Evolutionary conservation across 2,329 filamentous ascomycete genomes (phyloP).

Genomic region (Xylaria sp.): DNA sequence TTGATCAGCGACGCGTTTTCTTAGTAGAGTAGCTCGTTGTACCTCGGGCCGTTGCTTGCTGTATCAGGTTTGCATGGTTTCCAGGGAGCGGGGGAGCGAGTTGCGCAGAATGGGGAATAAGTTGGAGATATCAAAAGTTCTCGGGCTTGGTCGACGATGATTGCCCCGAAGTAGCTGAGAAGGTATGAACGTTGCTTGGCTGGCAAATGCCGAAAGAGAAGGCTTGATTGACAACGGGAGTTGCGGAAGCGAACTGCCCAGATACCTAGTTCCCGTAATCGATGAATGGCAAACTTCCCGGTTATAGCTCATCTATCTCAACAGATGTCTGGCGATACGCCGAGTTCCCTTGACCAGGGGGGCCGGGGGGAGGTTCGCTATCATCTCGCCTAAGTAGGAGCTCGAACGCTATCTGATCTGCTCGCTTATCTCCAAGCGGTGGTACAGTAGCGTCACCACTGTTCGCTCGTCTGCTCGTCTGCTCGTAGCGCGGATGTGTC

Average conservation of each 20-base stretch:
- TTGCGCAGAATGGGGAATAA: constrained; percentile 7
- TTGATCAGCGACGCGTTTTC: constrained; percentile 18
- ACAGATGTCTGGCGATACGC: constrained; percentile 25
- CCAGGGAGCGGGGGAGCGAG: constrained; percentile 11
- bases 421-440: constrained; percentile 24
- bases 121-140: constrained; percentile 4
- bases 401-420: constrained; percentile 10
- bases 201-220: background rate
- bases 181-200: background rate
- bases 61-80: background rate
- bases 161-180: background rate
- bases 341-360: constrained; percentile 2
- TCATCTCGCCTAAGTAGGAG: constrained; percentile 6
- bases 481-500: background rate
- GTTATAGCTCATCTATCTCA: constrained; percentile 1
- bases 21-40: background rate
- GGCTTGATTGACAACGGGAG: constrained; percentile 7
- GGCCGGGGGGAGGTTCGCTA: no score
- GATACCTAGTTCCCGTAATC: constrained; percentile 11
- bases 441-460: background rate
- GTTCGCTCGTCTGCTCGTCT: constrained; percentile 2
- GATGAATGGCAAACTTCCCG: constrained; percentile 1
- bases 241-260: constrained; percentile 2
- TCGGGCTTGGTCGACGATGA: background rate
- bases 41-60: constrained; percentile 3